Evolutionary conservation across 140 eudicot species (phyloP).

Genomic region (Stevia rebaudiana): DNA sequence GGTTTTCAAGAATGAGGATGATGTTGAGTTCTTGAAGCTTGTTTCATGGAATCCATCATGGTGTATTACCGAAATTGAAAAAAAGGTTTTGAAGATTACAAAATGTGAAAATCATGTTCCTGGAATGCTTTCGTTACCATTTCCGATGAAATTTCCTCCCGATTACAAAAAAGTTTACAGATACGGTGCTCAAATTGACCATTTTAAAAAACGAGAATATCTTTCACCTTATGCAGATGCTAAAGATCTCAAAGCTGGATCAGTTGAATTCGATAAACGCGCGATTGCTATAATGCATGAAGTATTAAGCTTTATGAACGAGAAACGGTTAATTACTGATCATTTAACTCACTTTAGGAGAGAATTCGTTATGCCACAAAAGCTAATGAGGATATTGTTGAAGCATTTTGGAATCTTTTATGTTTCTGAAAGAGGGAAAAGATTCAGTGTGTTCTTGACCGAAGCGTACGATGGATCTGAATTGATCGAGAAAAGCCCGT

Average conservation of each 20-base stretch:
- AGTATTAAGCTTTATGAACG: conserved; percentile 79
- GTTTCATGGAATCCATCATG: conserved; percentile 74
- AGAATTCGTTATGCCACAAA: conserved; percentile 81
- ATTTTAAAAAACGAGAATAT: conserved; percentile 67
- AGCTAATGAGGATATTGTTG: conserved; percentile 80
- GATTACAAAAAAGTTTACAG: conserved; percentile 56
- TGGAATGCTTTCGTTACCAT: conserved; percentile 56
- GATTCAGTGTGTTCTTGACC: conserved; percentile 77
- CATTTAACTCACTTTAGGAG: conserved; percentile 76
- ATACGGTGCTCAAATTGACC: conserved; percentile 52
- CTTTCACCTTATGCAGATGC: conserved; percentile 92
- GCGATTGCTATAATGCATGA: conserved; percentile 97
- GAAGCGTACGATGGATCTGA: conserved; percentile 87
- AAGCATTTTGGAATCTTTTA: conserved; percentile 93
- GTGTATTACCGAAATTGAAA: conserved; percentile 79
- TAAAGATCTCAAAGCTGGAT: conserved; percentile 63
- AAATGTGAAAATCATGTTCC: conserved; percentile 43
- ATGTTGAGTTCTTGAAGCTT: conserved; percentile 77
- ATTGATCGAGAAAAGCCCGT: conserved; percentile 68
- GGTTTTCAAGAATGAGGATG: conserved; percentile 61
- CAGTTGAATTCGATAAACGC: conserved; percentile 79
- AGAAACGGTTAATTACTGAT: conserved; percentile 82
- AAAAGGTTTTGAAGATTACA: conserved; percentile 39
- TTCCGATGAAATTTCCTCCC: conserved; percentile 60
- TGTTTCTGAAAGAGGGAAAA: conserved; percentile 93